Evolutionary conservation across 73 alveolate genomes (phyloP).

Genomic region (Urostyla sp.): DNA sequence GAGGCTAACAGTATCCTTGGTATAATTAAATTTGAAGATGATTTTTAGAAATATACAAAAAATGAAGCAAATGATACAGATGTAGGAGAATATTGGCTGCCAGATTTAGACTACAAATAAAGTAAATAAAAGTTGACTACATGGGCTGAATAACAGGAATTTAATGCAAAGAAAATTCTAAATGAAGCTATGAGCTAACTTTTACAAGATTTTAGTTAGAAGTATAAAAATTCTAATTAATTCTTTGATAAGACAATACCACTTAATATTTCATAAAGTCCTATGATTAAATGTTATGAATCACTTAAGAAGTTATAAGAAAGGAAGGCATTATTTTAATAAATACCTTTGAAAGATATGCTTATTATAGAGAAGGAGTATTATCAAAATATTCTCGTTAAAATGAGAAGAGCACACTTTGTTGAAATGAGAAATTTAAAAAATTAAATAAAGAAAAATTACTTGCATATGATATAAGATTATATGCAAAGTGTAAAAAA

Average conservation of each 20-base stretch:
- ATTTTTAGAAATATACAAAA: not conserved
- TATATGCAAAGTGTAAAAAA: not conserved
- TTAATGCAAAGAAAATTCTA: slow-evolving; percentile 6
- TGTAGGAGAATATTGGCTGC: slow-evolving; percentile 27
- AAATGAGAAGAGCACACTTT: slow-evolving; percentile 21
- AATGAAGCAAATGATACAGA: slow-evolving; percentile 49
- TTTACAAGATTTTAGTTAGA: not conserved
- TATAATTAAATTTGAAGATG: not conserved
- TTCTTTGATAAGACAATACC: slow-evolving; percentile 17
- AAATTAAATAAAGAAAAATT: not conserved
- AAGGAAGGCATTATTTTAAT: not conserved
- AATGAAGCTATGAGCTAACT: slow-evolving; percentile 7
- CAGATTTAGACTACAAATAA: not conserved
- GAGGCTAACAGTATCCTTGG: slow-evolving; percentile 27
- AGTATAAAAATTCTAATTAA: not conserved
- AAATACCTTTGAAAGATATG: slow-evolving; percentile 29
- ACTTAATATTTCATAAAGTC: not conserved
- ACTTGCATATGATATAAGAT: slow-evolving; percentile 9
- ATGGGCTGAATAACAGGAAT: slow-evolving; percentile 23
- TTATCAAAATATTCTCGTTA: slow-evolving; percentile 19
- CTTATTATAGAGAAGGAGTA: slow-evolving; percentile 8
- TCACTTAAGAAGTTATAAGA: slow-evolving; percentile 18
- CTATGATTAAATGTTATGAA: slow-evolving; percentile 41
- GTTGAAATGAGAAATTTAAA: slow-evolving; percentile 23
- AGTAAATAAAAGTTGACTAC: not conserved